These are phyloP conservation scores for Cucumis variabilis DNA, from an alignment of 331 rosid genomes.

Conservation along the genomic window DNA sequence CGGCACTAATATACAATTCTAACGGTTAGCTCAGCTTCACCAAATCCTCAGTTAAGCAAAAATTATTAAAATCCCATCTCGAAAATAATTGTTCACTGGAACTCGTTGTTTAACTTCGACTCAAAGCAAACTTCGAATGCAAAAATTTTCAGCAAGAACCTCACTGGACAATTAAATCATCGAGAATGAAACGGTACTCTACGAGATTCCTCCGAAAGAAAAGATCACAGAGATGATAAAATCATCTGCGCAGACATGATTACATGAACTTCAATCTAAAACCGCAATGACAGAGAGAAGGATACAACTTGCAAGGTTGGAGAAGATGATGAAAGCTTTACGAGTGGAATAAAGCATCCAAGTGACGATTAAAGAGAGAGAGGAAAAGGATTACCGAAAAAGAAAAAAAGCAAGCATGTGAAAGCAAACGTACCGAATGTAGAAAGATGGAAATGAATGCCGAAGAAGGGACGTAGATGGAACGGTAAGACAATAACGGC, in stretches of 20 bases:
- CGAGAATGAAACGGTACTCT: neutral
- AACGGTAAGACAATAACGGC: slow-evolving; percentile 49
- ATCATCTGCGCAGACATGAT: slow-evolving; percentile 12
- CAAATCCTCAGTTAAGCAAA: neutral
- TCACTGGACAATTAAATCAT: slow-evolving; percentile 18
- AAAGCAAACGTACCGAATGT: slow-evolving; percentile 18
- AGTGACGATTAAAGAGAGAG: neutral
- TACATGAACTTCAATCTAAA: slow-evolving; percentile 21
- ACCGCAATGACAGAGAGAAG: slow-evolving; percentile 16
- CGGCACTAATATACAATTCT: neutral
- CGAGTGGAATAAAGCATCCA: slow-evolving; percentile 42
- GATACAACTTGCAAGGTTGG: slow-evolving; percentile 1
- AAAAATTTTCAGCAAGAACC: neutral
- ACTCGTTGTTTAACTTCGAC: slow-evolving; percentile 12
- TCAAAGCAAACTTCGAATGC: slow-evolving; percentile 29
- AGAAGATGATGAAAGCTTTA: slow-evolving; percentile 39
- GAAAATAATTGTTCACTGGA: neutral
- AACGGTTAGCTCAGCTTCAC: slow-evolving; percentile 14
- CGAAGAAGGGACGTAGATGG: slow-evolving; percentile 34
- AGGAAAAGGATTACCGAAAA: neutral
- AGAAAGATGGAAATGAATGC: neutral
- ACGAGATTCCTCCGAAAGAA: neutral
- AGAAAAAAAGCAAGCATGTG: slow-evolving; percentile 29
- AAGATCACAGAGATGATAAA: neutral
- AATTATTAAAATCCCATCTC: neutral